Evolutionary conservation across 2,329 filamentous ascomycete genomes (phyloP), one percentile per base, ranked within the genome.

Genomic region (Ophiocordyceps robertsii): DNA sequence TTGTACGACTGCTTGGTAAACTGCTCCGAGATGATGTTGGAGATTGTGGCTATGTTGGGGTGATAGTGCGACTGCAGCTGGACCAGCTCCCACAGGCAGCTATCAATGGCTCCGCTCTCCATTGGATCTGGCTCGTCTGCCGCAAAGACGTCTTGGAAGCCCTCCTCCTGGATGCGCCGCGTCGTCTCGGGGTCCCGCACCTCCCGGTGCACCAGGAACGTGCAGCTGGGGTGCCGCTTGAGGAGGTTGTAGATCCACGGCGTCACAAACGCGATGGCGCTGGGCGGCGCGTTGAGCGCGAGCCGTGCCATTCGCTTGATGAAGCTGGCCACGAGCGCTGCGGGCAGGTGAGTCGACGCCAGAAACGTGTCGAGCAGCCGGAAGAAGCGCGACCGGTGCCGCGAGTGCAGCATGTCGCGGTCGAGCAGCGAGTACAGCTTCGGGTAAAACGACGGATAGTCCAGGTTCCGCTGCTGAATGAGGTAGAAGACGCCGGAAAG

Each of bases 161-260:
- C 77, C 41, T 75, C 62, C 29, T 73, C 70, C 51, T 83, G 75
- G 19, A 89, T 64, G 40, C 70, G 55, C 42, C 73, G 71, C 52
- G 73, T 76, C 40, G 68, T 64, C 41, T 78, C 73, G 2, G 70
- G 57, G 36, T 79, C 77, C 39, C 70, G 72, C 32, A 73, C 68
- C 45, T 77, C 78, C 43, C 92, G 80, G 60, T 98, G 93, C 51
- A 98, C 77, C 88, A 98, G 94, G 55, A 95, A 96, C 0, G 90
- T 93, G 56, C 87, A 94, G 1, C 81, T 79, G 1, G 90, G 90
- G 58, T 98, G 92, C 50, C 75, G 76, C 62, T 86, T 92, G 59
- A 98, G 73, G 51, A 95, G 73, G 63, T 98, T 98, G 69, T 98
- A 98, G 41, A 90, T 80, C 80, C 87, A 95, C 1, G 92, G 93